phyloP scores from a whole-genome alignment of 176 grass and related monocot species.

The Triticum monococcum region DNA sequence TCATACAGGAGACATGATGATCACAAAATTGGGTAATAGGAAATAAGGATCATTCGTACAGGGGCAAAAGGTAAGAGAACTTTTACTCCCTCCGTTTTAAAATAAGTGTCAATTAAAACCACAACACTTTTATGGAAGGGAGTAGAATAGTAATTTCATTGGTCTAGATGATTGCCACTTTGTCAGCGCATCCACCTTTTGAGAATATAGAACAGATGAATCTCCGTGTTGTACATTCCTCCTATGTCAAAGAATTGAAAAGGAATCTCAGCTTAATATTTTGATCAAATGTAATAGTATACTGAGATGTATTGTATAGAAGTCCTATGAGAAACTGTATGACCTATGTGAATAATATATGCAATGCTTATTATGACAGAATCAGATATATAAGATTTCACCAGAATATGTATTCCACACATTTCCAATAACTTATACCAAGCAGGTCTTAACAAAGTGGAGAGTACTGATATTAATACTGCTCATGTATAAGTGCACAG shows the following conservation, averaged over 20 bases:
- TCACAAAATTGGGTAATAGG: background rate
- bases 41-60: background rate
- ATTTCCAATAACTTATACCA: background rate
- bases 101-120: too few relatives aligned
- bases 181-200: too few relatives aligned
- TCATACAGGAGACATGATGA: too few relatives aligned
- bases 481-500: background rate
- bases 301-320: background rate
- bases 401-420: background rate
- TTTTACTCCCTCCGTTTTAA: background rate
- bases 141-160: background rate
- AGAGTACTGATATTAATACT: background rate
- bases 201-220: too few relatives aligned
- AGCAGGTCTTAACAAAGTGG: constrained; percentile 4
- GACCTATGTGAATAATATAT: background rate
- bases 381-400: background rate
- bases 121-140: too few relatives aligned
- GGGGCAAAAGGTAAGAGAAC: background rate
- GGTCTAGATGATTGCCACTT: background rate
- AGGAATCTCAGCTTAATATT: background rate
- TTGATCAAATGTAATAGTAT: background rate
- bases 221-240: too few relatives aligned
- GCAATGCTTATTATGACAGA: background rate
- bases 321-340: background rate
- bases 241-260: constrained; percentile 29